Base-by-base conservation (phyloP, 495 filamentous ascomycete genomes). In the Penicillium bovifimosum region DNA sequence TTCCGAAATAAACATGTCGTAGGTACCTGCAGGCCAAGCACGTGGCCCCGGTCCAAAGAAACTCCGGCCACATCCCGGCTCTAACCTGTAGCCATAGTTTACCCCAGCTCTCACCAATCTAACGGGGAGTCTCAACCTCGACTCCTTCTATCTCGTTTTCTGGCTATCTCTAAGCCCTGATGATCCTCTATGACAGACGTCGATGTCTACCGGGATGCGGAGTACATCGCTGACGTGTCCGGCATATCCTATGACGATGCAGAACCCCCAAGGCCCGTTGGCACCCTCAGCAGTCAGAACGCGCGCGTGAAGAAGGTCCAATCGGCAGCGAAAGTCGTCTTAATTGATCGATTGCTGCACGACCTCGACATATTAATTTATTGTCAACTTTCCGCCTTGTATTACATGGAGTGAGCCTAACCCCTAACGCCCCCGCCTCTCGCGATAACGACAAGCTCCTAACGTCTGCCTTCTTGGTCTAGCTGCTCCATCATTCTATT, bases 381-480 rank as follows among this genome's bases (percentile, higher is more conserved):
- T 63, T 84, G 84, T 52, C 81, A 95, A 72, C 74, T 95, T 29
- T 87, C 86, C 34, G 80, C 85, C 35, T 59, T 95, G 51, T 96
- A 96, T 71, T 95, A 93, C 67, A 86, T 95, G 81, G 91, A 96
- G 91, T 95, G 73, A 58, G 86, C 38, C 8, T 32, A 45, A 34
- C 16, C 32, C 26, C 32, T 11, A 26, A 14, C 26, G 2, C 9
- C 52, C 9, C 52, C 38, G 42, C 32, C n/a, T 43, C 35, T 53
- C 26, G 28, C 13, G 10, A 47, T 5, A 4, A 27, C 11, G 43
- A 34, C 18, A 27, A 34, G 43, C 28, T 29, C 20, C 20, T 60
- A 27, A 38, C 59, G 58, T 40, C 18, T 31, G 9, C 9, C 18
- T 9, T 31, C 43, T 50, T 35, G 4, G 8, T 50, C 40, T 61